Percentiles rank a stretch among this genome's conserved stretches.
Conservation (phyloP, 768 basidiomycete species). For the Rhizopogon vinicolor region DNA sequence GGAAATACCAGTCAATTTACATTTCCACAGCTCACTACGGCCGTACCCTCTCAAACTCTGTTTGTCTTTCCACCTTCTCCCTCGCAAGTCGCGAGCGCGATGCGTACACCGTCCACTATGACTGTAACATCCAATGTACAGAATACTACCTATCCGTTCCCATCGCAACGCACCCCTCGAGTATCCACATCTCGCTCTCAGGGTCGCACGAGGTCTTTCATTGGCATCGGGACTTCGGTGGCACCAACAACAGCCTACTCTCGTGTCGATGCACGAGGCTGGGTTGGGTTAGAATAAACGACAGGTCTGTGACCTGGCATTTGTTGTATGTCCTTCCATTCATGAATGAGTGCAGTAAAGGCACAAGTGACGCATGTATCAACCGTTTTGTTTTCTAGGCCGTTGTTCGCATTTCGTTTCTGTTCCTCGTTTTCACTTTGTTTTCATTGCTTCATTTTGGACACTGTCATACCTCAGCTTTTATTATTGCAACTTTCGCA, state of each 20-base stretch:
- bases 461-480: slow-evolving; percentile 2
- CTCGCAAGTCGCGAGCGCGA: slow-evolving; percentile 42
- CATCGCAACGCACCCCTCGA: slow-evolving; percentile 58
- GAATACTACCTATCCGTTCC: slow-evolving; percentile 46
- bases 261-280: slow-evolving; percentile 81
- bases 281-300: slow-evolving; percentile 49
- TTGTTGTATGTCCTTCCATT: slow-evolving; percentile 5
- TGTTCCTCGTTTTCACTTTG: slow-evolving; percentile 16
- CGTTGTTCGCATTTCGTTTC: slow-evolving; percentile 15
- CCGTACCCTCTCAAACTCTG: slow-evolving; percentile 74
- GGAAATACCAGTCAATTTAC: slow-evolving; percentile 20
- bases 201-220: slow-evolving; percentile 69
- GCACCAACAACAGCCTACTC: slow-evolving; percentile 81
- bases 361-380: slow-evolving; percentile 1
- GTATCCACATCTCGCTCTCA: slow-evolving; percentile 63
- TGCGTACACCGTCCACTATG: slow-evolving; percentile 73
- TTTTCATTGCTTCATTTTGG: slow-evolving; percentile 21
- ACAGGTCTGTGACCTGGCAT: slow-evolving; percentile 1
- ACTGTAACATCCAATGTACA: slow-evolving; percentile 64
- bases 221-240: slow-evolving; percentile 61
- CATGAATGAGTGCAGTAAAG: slow-evolving; percentile 7
- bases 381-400: slow-evolving; percentile 6
- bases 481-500: slow-evolving; percentile 21
- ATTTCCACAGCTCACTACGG: slow-evolving; percentile 24
- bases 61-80: slow-evolving; percentile 87